Percentiles rank a stretch among this genome's conserved stretches.
Evolutionary conservation across 2,329 filamentous ascomycete genomes (phyloP).

Genomic region (Colletotrichum euphorbiae): DNA sequence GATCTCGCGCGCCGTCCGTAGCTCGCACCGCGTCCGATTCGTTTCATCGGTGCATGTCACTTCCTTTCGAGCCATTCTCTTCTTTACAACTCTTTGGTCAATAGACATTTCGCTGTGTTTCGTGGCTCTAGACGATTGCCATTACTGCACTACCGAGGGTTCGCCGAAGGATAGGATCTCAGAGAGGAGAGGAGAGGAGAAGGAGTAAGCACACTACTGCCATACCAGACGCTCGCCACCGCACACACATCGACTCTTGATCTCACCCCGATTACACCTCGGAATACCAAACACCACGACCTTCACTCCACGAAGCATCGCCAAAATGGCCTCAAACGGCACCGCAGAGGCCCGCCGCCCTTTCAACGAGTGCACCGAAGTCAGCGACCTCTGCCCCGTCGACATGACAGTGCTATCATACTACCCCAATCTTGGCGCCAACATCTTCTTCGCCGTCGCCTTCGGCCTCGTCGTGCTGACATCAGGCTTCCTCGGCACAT

Average conservation of each 20-base stretch:
- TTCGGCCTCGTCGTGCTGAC: conserved; percentile 60
- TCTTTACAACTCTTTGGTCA: background rate
- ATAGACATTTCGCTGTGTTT: background rate
- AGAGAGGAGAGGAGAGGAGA: background rate
- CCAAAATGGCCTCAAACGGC: conserved; percentile 33
- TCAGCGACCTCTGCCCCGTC: conserved; percentile 62
- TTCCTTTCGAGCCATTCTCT: conserved; percentile 11
- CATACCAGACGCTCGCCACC: background rate
- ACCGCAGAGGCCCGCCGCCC: conserved; percentile 21
- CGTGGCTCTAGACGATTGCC: background rate
- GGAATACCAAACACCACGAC: no score
- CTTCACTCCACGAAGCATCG: background rate
- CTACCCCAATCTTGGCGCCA: conserved; percentile 66
- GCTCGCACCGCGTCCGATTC: background rate
- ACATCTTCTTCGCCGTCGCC: conserved; percentile 63
- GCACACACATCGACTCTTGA: no score
- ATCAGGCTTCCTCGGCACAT: conserved; percentile 57
- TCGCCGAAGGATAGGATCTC: background rate
- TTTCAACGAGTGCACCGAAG: conserved; percentile 49
- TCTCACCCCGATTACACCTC: background rate
- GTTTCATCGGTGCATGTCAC: conserved; percentile 11
- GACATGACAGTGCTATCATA: conserved; percentile 66
- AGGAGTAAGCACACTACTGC: background rate
- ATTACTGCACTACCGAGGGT: background rate
- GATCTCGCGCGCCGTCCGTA: background rate